Conservation (phyloP, 2,329 filamentous ascomycete species). For the Colletotrichum salicis region DNA sequence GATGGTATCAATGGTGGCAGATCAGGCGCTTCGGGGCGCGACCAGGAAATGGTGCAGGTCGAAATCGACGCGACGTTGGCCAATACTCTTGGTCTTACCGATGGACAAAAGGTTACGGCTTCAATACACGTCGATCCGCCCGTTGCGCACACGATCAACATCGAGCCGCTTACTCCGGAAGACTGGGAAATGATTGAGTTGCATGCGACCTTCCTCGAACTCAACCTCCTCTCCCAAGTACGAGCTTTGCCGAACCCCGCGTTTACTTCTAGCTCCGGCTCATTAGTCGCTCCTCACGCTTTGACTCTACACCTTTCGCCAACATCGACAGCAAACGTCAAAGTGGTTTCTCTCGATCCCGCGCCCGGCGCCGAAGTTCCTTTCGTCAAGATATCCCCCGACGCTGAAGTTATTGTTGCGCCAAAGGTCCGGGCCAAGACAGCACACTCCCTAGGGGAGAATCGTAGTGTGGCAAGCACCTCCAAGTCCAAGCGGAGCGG, state of each 20-base stretch:
- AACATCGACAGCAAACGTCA: slow-evolving; percentile 93
- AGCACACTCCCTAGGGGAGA: slow-evolving; percentile 75
- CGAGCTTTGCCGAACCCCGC: slow-evolving; percentile 90
- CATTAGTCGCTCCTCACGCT: slow-evolving; percentile 73
- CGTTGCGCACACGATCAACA: slow-evolving; percentile 92
- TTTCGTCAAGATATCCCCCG: slow-evolving; percentile 92
- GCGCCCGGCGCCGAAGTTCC: slow-evolving; percentile 72
- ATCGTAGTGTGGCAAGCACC: slow-evolving; percentile 81
- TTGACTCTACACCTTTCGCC: slow-evolving; percentile 93
- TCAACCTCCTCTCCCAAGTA: slow-evolving; percentile 93
- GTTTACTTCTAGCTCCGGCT: slow-evolving; percentile 63
- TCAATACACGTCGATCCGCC: slow-evolving; percentile 89
- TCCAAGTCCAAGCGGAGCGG: slow-evolving; percentile 81
- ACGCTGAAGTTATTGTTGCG: slow-evolving; percentile 96
- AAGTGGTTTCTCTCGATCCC: slow-evolving; percentile 84
- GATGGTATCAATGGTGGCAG: slow-evolving; percentile 75
- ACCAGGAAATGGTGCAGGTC: slow-evolving; percentile 81
- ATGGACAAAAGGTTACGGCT: slow-evolving; percentile 81
- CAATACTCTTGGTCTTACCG: slow-evolving; percentile 77
- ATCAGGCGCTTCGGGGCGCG: slow-evolving; percentile 66
- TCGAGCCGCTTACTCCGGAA: slow-evolving; percentile 92
- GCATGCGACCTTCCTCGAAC: slow-evolving; percentile 93
- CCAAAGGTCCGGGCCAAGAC: slow-evolving; percentile 85
- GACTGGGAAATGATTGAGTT: slow-evolving; percentile 99
- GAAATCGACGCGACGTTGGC: slow-evolving; percentile 91